These are phyloP conservation scores for Didymella segeticola DNA, from an alignment of 2,329 filamentous ascomycete genomes.

Conservation along the genomic window DNA sequence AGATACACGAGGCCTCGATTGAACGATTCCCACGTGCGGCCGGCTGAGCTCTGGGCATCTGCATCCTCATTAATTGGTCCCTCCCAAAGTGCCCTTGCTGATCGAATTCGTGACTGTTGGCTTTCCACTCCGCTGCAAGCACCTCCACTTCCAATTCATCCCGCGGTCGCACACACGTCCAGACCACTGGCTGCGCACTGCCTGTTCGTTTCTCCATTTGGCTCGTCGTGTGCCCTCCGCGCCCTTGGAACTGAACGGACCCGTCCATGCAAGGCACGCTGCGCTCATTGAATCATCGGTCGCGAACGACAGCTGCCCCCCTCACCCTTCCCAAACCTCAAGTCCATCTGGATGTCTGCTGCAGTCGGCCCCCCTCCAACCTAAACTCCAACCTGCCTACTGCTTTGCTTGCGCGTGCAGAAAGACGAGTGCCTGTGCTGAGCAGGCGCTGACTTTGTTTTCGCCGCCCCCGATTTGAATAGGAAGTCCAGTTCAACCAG, in stretches of 20 bases:
- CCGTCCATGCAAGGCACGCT: constrained; percentile 48
- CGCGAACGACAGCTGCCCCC: constrained; percentile 29
- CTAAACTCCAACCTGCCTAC: constrained; percentile 10
- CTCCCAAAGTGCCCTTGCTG: constrained; percentile 21
- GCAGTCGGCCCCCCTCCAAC: constrained; percentile 5
- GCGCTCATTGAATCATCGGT: constrained; percentile 35
- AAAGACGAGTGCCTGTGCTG: constrained; percentile 4
- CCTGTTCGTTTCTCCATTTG: constrained; percentile 28
- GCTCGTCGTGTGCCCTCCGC: constrained; percentile 29
- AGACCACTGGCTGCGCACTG: constrained; percentile 35
- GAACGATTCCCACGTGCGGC: constrained; percentile 49
- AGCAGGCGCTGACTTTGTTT: constrained; percentile 22
- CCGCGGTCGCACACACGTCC: constrained; percentile 40
- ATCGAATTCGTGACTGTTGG: constrained; percentile 23
- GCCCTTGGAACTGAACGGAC: constrained; percentile 32
- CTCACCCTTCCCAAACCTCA: constrained; percentile 23
- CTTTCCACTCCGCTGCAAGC: constrained; percentile 25
- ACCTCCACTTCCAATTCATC: constrained; percentile 31
- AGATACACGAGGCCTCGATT: constrained; percentile 50
- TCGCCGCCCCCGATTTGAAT: constrained; percentile 25
- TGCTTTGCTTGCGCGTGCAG: constrained; percentile 3
- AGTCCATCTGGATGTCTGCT: constrained; percentile 20
- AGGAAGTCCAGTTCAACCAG: constrained; percentile 22
- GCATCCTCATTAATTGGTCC: constrained; percentile 39
- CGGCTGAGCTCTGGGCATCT: constrained; percentile 36